phyloP scores from a whole-genome alignment of 106 monocot species.

The Dendrobium huoshanense region DNA sequence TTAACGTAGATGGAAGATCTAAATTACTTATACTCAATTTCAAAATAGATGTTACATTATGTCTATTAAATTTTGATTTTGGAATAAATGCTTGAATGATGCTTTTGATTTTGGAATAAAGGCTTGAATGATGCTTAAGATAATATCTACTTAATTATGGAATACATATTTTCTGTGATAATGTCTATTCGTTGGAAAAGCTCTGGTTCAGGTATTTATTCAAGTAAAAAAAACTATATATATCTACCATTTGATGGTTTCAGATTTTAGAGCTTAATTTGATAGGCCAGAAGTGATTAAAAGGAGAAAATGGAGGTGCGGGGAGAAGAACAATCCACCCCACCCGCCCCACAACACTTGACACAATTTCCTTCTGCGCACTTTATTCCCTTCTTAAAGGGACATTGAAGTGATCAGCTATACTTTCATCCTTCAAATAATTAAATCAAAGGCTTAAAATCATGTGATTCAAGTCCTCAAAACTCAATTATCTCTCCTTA shows the following conservation, averaged over 20 bases:
- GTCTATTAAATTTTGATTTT: background rate
- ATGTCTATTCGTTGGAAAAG: no score
- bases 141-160: no score
- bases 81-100: background rate
- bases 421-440: background rate
- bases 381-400: background rate
- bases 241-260: no score
- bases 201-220: no score
- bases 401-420: background rate
- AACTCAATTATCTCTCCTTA: background rate
- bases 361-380: background rate
- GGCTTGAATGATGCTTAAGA: background rate
- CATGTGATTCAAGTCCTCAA: background rate
- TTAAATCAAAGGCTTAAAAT: background rate
- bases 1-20: no score
- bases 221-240: no score
- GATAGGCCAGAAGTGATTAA: background rate
- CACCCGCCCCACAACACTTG: background rate
- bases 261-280: no score
- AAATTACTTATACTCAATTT: no score
- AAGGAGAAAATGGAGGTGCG: background rate
- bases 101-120: no score
- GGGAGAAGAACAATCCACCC: background rate
- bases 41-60: no score
- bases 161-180: no score